These are phyloP conservation scores for Suillus sp. DNA, from an alignment of 768 basidiomycete species.

Conservation along the genomic window DNA sequence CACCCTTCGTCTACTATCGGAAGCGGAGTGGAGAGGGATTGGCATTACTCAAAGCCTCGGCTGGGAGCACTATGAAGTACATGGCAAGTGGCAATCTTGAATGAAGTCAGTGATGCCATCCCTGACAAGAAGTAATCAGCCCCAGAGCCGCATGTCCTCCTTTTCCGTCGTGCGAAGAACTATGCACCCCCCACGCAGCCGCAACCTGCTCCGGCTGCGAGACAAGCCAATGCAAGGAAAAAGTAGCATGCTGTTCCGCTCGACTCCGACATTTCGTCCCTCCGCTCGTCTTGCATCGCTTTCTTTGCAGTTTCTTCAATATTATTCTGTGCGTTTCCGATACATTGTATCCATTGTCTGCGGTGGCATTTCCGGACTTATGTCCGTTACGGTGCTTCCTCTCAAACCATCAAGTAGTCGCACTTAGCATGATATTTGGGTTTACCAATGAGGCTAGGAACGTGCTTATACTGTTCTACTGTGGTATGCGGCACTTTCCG, in stretches of 20 bases:
- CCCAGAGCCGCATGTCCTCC: constrained; percentile 91
- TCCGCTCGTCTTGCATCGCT: constrained; percentile 21
- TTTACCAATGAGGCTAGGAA: constrained; percentile 2
- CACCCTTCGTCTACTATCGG: constrained; percentile 77
- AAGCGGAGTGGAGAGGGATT: constrained; percentile 94
- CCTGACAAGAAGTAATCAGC: constrained; percentile 46
- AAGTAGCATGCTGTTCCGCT: constrained; percentile 35
- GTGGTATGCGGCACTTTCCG: constrained; percentile 2
- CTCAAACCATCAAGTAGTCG: constrained; percentile 1
- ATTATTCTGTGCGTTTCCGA: constrained; percentile 4
- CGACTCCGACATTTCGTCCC: constrained; percentile 23
- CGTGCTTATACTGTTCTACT: not conserved
- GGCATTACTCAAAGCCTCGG: constrained; percentile 95
- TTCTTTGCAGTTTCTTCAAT: constrained; percentile 13
- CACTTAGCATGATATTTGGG: constrained; percentile 2
- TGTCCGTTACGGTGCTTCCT: not conserved
- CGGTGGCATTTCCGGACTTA: not conserved
- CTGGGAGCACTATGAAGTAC: constrained; percentile 98
- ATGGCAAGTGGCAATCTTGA: constrained; percentile 53
- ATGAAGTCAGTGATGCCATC: not conserved
- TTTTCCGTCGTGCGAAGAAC: constrained; percentile 83
- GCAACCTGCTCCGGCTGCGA: constrained; percentile 39
- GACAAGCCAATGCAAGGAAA: constrained; percentile 45
- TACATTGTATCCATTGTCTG: not conserved
- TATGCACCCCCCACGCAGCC: constrained; percentile 57